phyloP scores from a whole-genome alignment of 2,329 filamentous ascomycete genomes.

The Neofusicoccum kwambonambiense region DNA sequence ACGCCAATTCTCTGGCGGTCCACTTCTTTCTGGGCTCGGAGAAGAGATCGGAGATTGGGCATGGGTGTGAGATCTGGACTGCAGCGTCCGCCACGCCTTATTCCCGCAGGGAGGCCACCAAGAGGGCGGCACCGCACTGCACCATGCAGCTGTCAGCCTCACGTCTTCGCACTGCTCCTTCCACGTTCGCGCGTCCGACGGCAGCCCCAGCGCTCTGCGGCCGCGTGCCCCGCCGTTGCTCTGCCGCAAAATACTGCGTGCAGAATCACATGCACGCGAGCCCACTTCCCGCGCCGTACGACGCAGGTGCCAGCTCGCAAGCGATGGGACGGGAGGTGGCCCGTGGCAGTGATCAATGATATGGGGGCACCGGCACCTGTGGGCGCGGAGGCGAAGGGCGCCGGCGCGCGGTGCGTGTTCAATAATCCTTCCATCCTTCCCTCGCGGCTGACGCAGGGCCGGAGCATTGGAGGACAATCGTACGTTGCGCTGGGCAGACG shows the following conservation, averaged over 20 bases:
- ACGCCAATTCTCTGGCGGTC: background rate
- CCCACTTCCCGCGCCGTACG: background rate
- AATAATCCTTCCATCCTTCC: background rate
- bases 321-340: background rate
- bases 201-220: too few species aligned
- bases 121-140: too few species aligned
- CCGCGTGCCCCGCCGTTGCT: too few species aligned
- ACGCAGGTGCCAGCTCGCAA: background rate
- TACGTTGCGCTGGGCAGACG: background rate
- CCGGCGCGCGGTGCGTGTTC: background rate
- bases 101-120: too few species aligned
- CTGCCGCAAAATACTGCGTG: too few species aligned
- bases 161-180: too few species aligned
- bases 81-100: too few species aligned
- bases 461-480: too few species aligned
- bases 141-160: too few species aligned
- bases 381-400: background rate
- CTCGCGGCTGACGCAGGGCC: background rate
- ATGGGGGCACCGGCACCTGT: too few species aligned
- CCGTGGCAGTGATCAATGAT: background rate
- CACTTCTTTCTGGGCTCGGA: background rate
- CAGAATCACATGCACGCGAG: too few species aligned
- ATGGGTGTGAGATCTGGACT: background rate
- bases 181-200: too few species aligned
- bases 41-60: background rate